A percentile compares a stretch with the other conserved stretches of the same genome.
phyloP scores from a whole-genome alignment of 2,329 filamentous ascomycete species.

The Cladosporium velox region DNA sequence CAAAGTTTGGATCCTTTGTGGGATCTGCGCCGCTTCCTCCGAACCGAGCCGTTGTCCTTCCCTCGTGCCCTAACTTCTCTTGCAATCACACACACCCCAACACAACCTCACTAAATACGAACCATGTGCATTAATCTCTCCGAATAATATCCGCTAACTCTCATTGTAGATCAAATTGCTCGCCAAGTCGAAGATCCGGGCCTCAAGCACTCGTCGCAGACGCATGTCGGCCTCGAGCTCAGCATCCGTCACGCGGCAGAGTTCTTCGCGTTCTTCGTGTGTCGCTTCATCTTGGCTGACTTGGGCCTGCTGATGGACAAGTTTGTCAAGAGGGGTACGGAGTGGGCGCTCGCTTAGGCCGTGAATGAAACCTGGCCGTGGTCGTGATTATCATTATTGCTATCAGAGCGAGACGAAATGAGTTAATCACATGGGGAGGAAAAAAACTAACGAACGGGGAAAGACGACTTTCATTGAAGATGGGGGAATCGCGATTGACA shows the following conservation, averaged over 20 bases:
- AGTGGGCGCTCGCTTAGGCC: constrained; percentile 73
- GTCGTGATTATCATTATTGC: too few species aligned
- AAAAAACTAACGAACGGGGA: neutral
- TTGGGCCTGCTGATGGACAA: constrained; percentile 86
- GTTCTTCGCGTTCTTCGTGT: constrained; percentile 97
- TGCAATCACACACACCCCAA: neutral
- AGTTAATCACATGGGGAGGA: neutral
- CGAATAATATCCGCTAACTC: neutral
- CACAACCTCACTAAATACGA: neutral
- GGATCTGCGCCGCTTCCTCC: neutral
- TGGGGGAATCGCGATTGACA: neutral
- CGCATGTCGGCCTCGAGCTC: constrained; percentile 91
- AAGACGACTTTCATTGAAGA: neutral
- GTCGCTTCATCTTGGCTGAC: constrained; percentile 89
- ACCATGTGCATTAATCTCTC: neutral
- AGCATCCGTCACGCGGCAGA: constrained; percentile 92
- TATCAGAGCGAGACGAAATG: neutral
- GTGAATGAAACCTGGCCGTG: too few species aligned
- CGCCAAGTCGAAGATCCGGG: constrained; percentile 95
- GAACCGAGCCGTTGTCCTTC: neutral
- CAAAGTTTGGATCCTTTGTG: neutral
- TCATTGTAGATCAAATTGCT: constrained; percentile 78
- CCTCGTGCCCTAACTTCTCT: neutral
- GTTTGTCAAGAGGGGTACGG: constrained; percentile 92
- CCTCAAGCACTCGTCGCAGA: constrained; percentile 85